Evolutionary conservation across 2,329 filamentous ascomycete genomes (phyloP).

Genomic region (Penicillium polonicum): DNA sequence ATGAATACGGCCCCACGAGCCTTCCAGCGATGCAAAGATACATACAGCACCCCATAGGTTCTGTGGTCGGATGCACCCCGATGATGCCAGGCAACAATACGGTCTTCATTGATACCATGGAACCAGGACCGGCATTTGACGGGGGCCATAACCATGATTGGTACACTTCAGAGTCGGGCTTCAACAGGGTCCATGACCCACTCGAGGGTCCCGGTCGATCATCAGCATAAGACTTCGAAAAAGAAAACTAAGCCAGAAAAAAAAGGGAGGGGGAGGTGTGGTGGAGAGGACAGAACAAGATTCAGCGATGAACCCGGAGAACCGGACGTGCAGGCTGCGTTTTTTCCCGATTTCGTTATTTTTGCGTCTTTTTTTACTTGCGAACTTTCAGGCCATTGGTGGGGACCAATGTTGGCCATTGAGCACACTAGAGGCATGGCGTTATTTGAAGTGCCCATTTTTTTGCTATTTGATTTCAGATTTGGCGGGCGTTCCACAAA

Average conservation of each 20-base stretch:
- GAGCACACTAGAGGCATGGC: slow-evolving; percentile 15
- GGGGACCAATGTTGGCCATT: background rate
- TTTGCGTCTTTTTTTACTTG: background rate
- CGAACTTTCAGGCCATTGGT: slow-evolving; percentile 1
- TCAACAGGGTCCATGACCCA: slow-evolving; percentile 18
- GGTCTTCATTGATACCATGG: slow-evolving; percentile 31
- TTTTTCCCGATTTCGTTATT: background rate
- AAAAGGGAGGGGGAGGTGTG: slow-evolving; percentile 5
- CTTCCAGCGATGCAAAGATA: background rate
- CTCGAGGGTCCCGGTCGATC: slow-evolving; percentile 19
- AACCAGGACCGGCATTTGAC: slow-evolving; percentile 16
- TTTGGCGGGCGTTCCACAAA: background rate
- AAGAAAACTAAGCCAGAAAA: slow-evolving; percentile 1
- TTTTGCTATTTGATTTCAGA: background rate
- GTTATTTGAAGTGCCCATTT: slow-evolving; percentile 7
- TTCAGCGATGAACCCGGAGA: background rate
- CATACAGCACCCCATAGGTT: slow-evolving; percentile 17
- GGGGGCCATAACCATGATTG: slow-evolving; percentile 19
- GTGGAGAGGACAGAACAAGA: background rate
- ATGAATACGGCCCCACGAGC: background rate
- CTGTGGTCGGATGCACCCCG: slow-evolving; percentile 31
- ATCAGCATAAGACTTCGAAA: slow-evolving; percentile 16
- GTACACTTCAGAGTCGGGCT: slow-evolving; percentile 15
- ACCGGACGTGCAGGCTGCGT: slow-evolving; percentile 4
- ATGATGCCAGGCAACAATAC: slow-evolving; percentile 22